phyloP scores from a whole-genome alignment of 164 flowering plant species.

The Cinnamomum chago region DNA sequence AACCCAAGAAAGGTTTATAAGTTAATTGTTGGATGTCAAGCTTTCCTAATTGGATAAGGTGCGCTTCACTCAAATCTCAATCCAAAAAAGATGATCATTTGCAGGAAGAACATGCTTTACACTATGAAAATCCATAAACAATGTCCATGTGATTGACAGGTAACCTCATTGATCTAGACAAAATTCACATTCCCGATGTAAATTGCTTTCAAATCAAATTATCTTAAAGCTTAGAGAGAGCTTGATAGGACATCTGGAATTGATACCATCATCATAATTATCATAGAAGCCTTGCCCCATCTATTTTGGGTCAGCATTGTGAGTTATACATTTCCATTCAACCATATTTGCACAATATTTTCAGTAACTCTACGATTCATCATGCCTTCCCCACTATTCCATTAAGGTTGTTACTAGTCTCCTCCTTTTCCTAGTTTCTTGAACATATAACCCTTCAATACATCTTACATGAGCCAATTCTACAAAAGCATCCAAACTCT shows the following conservation, averaged over 20 bases:
- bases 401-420: too few species aligned
- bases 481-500: background rate
- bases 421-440: background rate
- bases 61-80: too few species aligned
- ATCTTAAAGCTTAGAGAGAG: too few species aligned
- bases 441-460: background rate
- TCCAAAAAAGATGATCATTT: too few species aligned
- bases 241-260: too few species aligned
- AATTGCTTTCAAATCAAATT: background rate
- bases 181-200: background rate
- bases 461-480: background rate
- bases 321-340: background rate
- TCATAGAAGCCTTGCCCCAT: background rate
- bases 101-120: too few species aligned
- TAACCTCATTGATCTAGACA: background rate
- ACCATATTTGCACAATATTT: background rate
- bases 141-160: background rate
- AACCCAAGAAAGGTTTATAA: too few species aligned
- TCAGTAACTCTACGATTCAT: background rate
- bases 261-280: too few species aligned
- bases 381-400: background rate
- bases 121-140: too few species aligned
- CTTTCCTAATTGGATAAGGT: too few species aligned
- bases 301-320: background rate
- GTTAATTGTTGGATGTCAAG: too few species aligned